Evolutionary conservation across 768 basidiomycete species (phyloP).

Genomic region (Boletus tomentosulus): DNA sequence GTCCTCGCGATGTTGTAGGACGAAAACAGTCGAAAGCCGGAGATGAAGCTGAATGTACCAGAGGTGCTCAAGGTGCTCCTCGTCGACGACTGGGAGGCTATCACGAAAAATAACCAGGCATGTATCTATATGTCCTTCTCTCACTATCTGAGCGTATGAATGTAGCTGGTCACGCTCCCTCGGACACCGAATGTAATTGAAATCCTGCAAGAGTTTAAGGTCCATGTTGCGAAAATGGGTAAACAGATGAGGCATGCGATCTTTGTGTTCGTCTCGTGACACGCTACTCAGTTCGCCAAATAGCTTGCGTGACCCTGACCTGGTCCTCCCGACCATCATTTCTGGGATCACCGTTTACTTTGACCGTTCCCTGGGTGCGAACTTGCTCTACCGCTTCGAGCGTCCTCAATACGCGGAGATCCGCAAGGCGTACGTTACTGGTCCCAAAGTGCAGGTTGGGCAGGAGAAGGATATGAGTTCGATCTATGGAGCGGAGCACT

Average conservation of each 20-base stretch:
- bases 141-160: not conserved
- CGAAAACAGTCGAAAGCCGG: slow-evolving; percentile 73
- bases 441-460: slow-evolving; percentile 59
- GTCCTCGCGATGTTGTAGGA: slow-evolving; percentile 42
- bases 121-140: slow-evolving; percentile 1
- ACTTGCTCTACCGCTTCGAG: slow-evolving; percentile 92
- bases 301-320: slow-evolving; percentile 65
- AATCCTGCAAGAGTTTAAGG: slow-evolving; percentile 73
- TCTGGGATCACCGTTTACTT: slow-evolving; percentile 90
- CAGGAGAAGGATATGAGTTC: slow-evolving; percentile 84
- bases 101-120: slow-evolving; percentile 93
- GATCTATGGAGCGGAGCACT: slow-evolving; percentile 92
- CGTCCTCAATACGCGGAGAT: slow-evolving; percentile 87
- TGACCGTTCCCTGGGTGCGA: slow-evolving; percentile 84
- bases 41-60: slow-evolving; percentile 87
- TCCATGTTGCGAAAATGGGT: slow-evolving; percentile 47
- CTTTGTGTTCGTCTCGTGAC: not conserved
- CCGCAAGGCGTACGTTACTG: slow-evolving; percentile 69
- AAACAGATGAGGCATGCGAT: slow-evolving; percentile 45
- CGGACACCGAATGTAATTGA: slow-evolving; percentile 73
- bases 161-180: slow-evolving; percentile 82
- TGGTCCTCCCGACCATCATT: slow-evolving; percentile 74
- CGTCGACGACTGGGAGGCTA: slow-evolving; percentile 97
- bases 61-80: slow-evolving; percentile 85
- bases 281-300: not conserved